These are phyloP conservation scores for Hericium coralloides DNA, from an alignment of 768 basidiomycete genomes.

Conservation along the genomic window DNA sequence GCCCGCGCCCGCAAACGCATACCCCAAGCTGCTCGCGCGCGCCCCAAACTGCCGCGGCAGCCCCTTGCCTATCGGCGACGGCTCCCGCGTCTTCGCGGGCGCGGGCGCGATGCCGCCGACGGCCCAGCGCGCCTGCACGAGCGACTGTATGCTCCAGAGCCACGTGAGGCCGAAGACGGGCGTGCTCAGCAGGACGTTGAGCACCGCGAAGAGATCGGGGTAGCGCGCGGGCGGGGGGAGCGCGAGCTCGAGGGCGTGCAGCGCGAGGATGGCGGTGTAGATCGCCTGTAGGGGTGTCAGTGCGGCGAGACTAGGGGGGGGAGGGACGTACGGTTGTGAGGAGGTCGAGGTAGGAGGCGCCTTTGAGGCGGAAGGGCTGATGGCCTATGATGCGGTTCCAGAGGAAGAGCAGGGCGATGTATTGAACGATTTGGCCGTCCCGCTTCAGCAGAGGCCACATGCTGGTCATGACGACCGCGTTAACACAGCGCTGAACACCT, in stretches of 20 bases:
- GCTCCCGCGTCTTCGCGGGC: neutral
- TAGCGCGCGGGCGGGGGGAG: constrained; percentile 62
- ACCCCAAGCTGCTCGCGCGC: no score
- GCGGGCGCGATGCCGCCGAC: constrained; percentile 40
- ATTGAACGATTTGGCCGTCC: constrained; percentile 72
- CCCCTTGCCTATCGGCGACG: no score
- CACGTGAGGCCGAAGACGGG: constrained; percentile 77
- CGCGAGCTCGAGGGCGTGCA: constrained; percentile 60
- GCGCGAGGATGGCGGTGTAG: constrained; percentile 41
- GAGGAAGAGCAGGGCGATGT: constrained; percentile 52
- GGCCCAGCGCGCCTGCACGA: constrained; percentile 73
- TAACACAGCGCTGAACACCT: neutral
- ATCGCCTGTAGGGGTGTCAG: constrained; percentile 28
- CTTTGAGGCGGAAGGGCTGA: constrained; percentile 45
- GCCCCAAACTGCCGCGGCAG: no score
- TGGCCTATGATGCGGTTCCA: constrained; percentile 86
- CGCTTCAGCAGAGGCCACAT: constrained; percentile 87
- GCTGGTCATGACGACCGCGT: constrained; percentile 30
- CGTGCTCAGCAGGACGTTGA: constrained; percentile 76
- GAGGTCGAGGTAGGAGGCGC: constrained; percentile 41
- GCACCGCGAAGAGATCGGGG: constrained; percentile 77
- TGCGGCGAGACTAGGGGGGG: no score
- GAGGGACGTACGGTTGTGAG: constrained; percentile 40
- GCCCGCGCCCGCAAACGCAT: neutral
- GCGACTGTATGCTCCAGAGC: constrained; percentile 83